These are phyloP conservation scores for Aspergillus nomiae DNA, from an alignment of 2,329 filamentous ascomycete species.

Conservation along the genomic window DNA sequence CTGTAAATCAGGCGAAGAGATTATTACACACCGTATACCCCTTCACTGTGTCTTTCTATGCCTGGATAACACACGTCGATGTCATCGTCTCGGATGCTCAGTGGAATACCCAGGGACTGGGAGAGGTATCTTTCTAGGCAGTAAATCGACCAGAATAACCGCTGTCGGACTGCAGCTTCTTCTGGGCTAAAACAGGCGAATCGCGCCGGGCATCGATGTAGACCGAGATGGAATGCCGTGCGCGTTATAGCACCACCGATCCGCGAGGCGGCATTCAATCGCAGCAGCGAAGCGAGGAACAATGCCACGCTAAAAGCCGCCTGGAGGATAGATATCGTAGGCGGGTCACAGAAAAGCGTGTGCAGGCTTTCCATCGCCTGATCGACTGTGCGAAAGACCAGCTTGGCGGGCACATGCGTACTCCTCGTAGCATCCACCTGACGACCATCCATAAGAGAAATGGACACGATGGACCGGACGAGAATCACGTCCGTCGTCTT, in stretches of 20 bases:
- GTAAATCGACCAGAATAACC: slow-evolving; percentile 62
- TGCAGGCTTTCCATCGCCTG: slow-evolving; percentile 55
- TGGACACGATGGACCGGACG: slow-evolving; percentile 54
- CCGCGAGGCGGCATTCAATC: slow-evolving; percentile 59
- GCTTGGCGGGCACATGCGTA: slow-evolving; percentile 41
- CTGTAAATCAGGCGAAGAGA: background rate
- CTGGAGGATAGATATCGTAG: slow-evolving; percentile 52
- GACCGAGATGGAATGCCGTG: slow-evolving; percentile 58
- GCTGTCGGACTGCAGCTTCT: slow-evolving; percentile 52
- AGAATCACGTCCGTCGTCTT: slow-evolving; percentile 45
- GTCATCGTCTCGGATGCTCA: slow-evolving; percentile 59
- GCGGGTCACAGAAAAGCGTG: slow-evolving; percentile 49
- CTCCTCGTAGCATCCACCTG: slow-evolving; percentile 34
- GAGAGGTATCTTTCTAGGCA: slow-evolving; percentile 58
- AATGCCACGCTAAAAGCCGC: slow-evolving; percentile 57
- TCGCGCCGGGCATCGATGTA: slow-evolving; percentile 60
- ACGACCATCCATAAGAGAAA: slow-evolving; percentile 56
- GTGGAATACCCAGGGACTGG: slow-evolving; percentile 58
- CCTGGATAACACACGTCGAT: slow-evolving; percentile 60
- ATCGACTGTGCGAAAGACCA: slow-evolving; percentile 54
- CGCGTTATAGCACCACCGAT: slow-evolving; percentile 58
- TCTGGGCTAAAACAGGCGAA: slow-evolving; percentile 53
- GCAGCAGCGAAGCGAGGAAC: slow-evolving; percentile 58
- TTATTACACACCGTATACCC: background rate
- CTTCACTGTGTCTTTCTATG: slow-evolving; percentile 46